Conservation (phyloP, 805 yeast species). For the Spathaspora hagerdaliae region DNA sequence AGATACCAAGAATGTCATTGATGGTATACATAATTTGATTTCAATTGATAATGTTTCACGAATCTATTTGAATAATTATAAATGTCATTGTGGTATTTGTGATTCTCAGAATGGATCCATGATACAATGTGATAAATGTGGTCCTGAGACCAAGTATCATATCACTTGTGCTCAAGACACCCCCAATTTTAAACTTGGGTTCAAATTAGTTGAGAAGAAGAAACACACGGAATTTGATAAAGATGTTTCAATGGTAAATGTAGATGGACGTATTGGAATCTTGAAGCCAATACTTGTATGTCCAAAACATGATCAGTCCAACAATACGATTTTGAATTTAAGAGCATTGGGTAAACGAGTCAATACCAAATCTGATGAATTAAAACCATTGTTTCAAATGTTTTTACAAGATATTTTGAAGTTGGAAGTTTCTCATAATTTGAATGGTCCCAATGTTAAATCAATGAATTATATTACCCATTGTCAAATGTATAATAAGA, state of each 20-base stretch:
- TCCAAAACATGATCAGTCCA: constrained; percentile 28
- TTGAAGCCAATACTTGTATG: constrained; percentile 45
- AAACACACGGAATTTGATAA: constrained; percentile 6
- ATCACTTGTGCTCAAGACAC: constrained; percentile 57
- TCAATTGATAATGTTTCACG: constrained; percentile 28
- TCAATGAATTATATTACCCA: constrained; percentile 25
- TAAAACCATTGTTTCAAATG: constrained; percentile 35
- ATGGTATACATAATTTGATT: constrained; percentile 12
- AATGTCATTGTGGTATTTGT: constrained; percentile 43
- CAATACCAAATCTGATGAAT: constrained; percentile 10
- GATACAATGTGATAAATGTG: constrained; percentile 44
- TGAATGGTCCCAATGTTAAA: constrained; percentile 30
- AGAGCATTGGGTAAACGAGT: constrained; percentile 27
- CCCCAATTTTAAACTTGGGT: constrained; percentile 49
- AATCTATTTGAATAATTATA: constrained; percentile 22
- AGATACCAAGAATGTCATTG: constrained; percentile 9
- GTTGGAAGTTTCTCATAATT: constrained; percentile 7
- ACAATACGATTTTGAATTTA: constrained; percentile 19
- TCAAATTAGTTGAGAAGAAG: constrained; percentile 33
- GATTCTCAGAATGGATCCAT: constrained; percentile 47
- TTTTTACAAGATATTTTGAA: constrained; percentile 35
- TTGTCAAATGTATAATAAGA: not conserved
- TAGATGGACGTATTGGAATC: constrained; percentile 31
- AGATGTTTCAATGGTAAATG: constrained; percentile 18
- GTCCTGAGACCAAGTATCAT: constrained; percentile 32